These are phyloP conservation scores for Neopestalotiopsis sp. DNA, from an alignment of 2,329 filamentous ascomycete genomes.

Conservation along the genomic window DNA sequence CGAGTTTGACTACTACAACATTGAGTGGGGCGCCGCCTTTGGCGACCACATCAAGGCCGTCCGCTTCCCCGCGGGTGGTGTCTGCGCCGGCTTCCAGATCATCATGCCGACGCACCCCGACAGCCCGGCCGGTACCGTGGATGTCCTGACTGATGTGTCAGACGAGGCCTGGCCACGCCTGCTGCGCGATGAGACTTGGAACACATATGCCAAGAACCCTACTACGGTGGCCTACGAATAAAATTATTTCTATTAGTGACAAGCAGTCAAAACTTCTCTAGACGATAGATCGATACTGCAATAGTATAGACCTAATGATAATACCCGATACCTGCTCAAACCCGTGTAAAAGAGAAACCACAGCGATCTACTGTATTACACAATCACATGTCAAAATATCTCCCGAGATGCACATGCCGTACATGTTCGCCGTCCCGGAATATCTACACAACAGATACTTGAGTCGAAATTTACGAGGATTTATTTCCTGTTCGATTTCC, in stretches of 20 bases:
- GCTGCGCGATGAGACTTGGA: conserved; percentile 13
- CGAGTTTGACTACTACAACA: conserved; percentile 36
- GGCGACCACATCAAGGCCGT: conserved; percentile 35
- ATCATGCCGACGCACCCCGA: conserved; percentile 17
- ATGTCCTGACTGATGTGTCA: conserved; percentile 14
- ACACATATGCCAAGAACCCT: conserved; percentile 11
- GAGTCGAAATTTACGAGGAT: neutral
- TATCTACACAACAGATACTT: neutral
- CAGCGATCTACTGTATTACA: neutral
- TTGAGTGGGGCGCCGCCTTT: conserved; percentile 38
- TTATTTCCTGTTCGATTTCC: neutral
- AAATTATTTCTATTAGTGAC: neutral
- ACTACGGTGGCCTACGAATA: conserved; percentile 9
- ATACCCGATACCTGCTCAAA: neutral
- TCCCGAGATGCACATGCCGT: neutral
- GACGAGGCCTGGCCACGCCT: conserved; percentile 6
- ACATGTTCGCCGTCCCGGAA: neutral
- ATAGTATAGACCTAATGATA: neutral
- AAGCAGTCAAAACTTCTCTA: neutral
- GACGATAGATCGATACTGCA: neutral
- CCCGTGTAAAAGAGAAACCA: neutral
- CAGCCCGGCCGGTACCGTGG: conserved; percentile 9
- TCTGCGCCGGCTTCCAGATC: conserved; percentile 19
- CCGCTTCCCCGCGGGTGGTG: conserved; percentile 29
- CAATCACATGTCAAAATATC: neutral